Conservation (phyloP, 2,329 filamentous ascomycete species). For the Myotisia sp. region DNA sequence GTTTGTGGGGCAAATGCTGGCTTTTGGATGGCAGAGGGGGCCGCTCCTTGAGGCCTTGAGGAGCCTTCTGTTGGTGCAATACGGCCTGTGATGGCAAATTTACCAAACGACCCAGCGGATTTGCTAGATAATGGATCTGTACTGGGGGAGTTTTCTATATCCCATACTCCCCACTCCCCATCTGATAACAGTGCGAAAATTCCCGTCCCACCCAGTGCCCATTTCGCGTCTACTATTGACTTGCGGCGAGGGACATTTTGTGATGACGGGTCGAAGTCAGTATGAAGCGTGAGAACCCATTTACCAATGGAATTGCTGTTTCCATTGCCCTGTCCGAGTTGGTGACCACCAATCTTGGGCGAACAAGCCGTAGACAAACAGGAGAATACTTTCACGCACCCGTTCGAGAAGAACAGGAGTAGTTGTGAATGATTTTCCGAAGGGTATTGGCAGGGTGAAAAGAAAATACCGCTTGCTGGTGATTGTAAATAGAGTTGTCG, state of each 20-base stretch:
- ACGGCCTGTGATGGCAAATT: constrained; percentile 30
- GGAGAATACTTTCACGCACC: constrained; percentile 44
- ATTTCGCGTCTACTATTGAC: constrained; percentile 31
- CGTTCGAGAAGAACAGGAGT: constrained; percentile 41
- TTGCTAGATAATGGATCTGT: constrained; percentile 27
- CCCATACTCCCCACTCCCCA: constrained; percentile 38
- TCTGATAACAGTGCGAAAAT: constrained; percentile 33
- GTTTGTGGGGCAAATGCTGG: constrained; percentile 34
- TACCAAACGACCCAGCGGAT: constrained; percentile 26
- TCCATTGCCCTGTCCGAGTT: constrained; percentile 21
- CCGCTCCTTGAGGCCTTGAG: constrained; percentile 13
- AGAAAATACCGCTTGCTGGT: constrained; percentile 37
- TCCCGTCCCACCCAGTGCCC: constrained; percentile 32
- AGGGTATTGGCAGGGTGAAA: constrained; percentile 41
- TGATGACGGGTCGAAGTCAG: constrained; percentile 25
- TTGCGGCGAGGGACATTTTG: constrained; percentile 25
- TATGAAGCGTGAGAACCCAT: constrained; percentile 30
- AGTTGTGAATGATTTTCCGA: constrained; percentile 40
- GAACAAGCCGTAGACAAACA: constrained; percentile 28
- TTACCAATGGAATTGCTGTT: constrained; percentile 24
- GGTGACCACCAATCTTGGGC: constrained; percentile 18
- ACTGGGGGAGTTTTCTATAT: constrained; percentile 30
- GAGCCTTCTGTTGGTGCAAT: constrained; percentile 17
- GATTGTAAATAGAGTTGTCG: constrained; percentile 35
- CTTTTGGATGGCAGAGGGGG: constrained; percentile 18